Percentiles rank a stretch among this genome's conserved stretches.
Conservation (phyloP, 2,329 filamentous ascomycete genomes). For the Setomelanomma holmii region DNA sequence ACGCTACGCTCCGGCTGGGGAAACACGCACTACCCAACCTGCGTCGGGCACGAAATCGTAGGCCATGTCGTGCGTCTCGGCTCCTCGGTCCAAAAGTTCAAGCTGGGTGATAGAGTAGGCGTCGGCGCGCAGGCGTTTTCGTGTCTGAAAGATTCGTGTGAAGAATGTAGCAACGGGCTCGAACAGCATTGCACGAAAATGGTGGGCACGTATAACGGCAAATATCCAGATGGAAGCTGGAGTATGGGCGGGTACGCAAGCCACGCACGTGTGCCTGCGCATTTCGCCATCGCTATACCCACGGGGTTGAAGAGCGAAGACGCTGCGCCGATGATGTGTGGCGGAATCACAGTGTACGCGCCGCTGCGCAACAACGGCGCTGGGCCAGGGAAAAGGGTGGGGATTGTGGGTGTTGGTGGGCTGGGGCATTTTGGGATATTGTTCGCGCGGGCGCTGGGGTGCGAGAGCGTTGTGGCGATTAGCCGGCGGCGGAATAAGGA, state of each 20-base stretch:
- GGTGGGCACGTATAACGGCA: slow-evolving; percentile 66
- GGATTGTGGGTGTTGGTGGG: slow-evolving; percentile 75
- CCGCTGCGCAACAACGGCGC: slow-evolving; percentile 71
- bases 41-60: slow-evolving; percentile 54
- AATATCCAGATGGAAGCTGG: slow-evolving; percentile 64
- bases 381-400: slow-evolving; percentile 74
- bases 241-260: slow-evolving; percentile 70
- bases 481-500: slow-evolving; percentile 66
- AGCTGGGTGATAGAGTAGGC: slow-evolving; percentile 66
- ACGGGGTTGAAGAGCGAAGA: slow-evolving; percentile 56
- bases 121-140: slow-evolving; percentile 59
- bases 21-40: slow-evolving; percentile 52
- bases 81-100: slow-evolving; percentile 53
- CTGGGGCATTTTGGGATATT: slow-evolving; percentile 77
- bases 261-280: slow-evolving; percentile 61
- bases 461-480: slow-evolving; percentile 70
- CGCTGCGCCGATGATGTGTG: slow-evolving; percentile 77
- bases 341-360: slow-evolving; percentile 75
- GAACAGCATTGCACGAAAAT: slow-evolving; percentile 56
- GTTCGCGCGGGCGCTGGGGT: slow-evolving; percentile 74
- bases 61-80: slow-evolving; percentile 49
- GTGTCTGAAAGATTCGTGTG: slow-evolving; percentile 58
- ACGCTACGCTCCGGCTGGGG: slow-evolving; percentile 53
- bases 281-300: slow-evolving; percentile 68
- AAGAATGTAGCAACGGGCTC: slow-evolving; percentile 58